Evolutionary conservation across 345 rosid genomes (phyloP).

Genomic region (Brassica incana): DNA sequence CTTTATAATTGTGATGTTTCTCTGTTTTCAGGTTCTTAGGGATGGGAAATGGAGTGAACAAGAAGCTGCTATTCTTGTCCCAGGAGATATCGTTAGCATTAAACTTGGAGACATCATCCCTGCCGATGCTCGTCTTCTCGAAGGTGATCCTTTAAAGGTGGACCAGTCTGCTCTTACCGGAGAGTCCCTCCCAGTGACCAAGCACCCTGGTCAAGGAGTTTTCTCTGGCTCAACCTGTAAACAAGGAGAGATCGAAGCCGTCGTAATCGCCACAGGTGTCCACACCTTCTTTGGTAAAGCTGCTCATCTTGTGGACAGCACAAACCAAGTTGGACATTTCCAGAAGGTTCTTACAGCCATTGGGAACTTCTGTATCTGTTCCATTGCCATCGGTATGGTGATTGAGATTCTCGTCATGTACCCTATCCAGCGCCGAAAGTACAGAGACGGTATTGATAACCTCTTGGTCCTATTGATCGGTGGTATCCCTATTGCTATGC

Average conservation of each 20-base stretch:
- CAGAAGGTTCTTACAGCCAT: conserved; percentile 83
- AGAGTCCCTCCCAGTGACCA: conserved; percentile 89
- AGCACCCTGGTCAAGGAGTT: conserved; percentile 75
- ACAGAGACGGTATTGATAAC: conserved; percentile 84
- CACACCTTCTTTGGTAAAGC: conserved; percentile 94
- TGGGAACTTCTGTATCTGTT: conserved; percentile 88
- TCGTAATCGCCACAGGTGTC: conserved; percentile 85
- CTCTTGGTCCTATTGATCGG: conserved; percentile 83
- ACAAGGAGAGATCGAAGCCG: conserved; percentile 91
- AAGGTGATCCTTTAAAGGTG: conserved; percentile 82
- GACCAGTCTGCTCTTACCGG: conserved; percentile 93
- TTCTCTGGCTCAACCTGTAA: conserved; percentile 92
- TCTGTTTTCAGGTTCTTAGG: conserved; percentile 42
- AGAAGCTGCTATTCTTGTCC: conserved; percentile 81
- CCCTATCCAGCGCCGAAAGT: conserved; percentile 73
- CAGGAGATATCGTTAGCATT: conserved; percentile 84
- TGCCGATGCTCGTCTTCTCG: conserved; percentile 93
- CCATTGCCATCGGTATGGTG: conserved; percentile 79
- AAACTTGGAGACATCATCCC: conserved; percentile 90
- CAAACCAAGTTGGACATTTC: conserved; percentile 89
- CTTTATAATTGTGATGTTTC: neutral
- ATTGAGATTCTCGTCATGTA: conserved; percentile 82
- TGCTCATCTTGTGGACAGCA: conserved; percentile 53
- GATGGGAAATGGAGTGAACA: conserved; percentile 78
- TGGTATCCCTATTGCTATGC: conserved; percentile 96